A percentile compares a stretch with the other conserved stretches of the same genome.
Conservation (phyloP, 1,139 yeast species). For the Kodamaea ohmeri region DNA sequence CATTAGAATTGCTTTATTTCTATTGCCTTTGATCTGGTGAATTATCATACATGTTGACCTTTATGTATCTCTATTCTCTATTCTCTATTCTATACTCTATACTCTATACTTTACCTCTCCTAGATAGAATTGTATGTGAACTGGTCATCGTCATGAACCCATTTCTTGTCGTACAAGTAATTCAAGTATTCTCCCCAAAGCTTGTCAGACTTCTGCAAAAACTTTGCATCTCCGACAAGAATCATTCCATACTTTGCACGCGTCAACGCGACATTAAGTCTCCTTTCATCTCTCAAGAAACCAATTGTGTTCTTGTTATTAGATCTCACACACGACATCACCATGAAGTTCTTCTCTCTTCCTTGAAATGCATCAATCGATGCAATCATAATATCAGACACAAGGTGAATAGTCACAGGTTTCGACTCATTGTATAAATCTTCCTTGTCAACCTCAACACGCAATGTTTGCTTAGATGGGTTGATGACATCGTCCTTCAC, state of each 20-base stretch:
- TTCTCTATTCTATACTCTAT: not conserved
- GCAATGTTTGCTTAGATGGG: slow-evolving; percentile 49
- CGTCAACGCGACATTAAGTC: slow-evolving; percentile 62
- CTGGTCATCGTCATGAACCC: slow-evolving; percentile 13
- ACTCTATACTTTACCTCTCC: not conserved
- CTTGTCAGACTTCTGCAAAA: slow-evolving; percentile 45
- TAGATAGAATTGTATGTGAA: slow-evolving; percentile 6
- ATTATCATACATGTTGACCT: too few species aligned
- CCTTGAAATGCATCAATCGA: slow-evolving; percentile 70
- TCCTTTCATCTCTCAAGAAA: slow-evolving; percentile 54
- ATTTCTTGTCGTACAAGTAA: slow-evolving; percentile 15
- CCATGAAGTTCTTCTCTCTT: slow-evolving; percentile 56
- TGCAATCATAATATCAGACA: slow-evolving; percentile 66
- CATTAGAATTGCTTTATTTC: too few species aligned
- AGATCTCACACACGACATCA: slow-evolving; percentile 62
- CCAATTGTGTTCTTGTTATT: slow-evolving; percentile 52
- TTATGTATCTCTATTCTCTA: too few species aligned
- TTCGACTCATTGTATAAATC: slow-evolving; percentile 49
- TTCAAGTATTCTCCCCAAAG: slow-evolving; percentile 56
- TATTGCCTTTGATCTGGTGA: too few species aligned
- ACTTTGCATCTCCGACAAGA: slow-evolving; percentile 53
- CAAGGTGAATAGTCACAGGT: slow-evolving; percentile 56
- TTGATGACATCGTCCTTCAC: slow-evolving; percentile 53
- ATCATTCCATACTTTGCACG: slow-evolving; percentile 59
- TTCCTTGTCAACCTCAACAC: slow-evolving; percentile 54